Evolutionary conservation across 352 stramenopile species (phyloP), one percentile per base, ranked within the genome.

Genomic region (Aphanomyces euteiches): DNA sequence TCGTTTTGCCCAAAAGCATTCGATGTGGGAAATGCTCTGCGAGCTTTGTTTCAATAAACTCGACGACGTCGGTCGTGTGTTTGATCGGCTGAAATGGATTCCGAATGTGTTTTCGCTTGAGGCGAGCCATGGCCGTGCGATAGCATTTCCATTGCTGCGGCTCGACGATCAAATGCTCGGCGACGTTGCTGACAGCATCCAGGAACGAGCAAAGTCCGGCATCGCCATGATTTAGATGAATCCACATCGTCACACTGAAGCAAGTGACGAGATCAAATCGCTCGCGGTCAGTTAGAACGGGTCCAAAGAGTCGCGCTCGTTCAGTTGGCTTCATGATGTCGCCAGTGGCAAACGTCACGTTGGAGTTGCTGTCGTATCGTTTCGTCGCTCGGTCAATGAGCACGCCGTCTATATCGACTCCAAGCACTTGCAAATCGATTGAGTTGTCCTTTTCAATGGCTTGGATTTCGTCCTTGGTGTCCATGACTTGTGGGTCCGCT

Each of bases 231-330:
- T 95, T 92, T 36, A 95, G 64, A 64, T 95, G 87, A 66, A 95
- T 93, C 87, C 87, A 95, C 87, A 95, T 95, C 8, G 85, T 92
- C 56, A 95, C 81, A 48, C 87, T 93, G 56, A 93, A 95, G 69
- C 83, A 87, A 66, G 85, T 90, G 48, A 93, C 73, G 3, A 95
- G 73, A 65, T 88, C 76, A 61, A 92, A 93, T 1, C 53, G 34
- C 28, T 28, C 28, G 12, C 37, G 56, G n/a, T 39, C 61, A 57
- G 43, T 61, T 8, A 87, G 67, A 41, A 90, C 88, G 1, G 75
- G 71, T 8, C 64, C 47, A 13, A 89, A 76, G 13, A 79, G 67
- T 37, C 76, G 77, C 43, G 47, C 77, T 70, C 61, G 90, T 88
- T 28, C 74, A 74, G 34, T 66, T 13, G 74, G 75, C 74, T 81